phyloP scores from a whole-genome alignment of 2,329 filamentous ascomycete genomes.

The Xylariales sp. region DNA sequence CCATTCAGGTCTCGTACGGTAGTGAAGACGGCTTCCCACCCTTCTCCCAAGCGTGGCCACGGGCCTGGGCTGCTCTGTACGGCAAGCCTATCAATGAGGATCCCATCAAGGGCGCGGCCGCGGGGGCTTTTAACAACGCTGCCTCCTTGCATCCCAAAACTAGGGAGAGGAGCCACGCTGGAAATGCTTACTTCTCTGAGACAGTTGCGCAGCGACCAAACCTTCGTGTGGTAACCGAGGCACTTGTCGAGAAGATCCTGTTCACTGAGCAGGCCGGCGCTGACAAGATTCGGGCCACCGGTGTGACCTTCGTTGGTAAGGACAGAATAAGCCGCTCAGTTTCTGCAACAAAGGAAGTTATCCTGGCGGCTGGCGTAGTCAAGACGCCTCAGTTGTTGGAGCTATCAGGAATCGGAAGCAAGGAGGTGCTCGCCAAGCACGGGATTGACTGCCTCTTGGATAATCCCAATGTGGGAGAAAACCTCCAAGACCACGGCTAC shows the following conservation, averaged over 20 bases:
- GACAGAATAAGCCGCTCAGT: constrained; percentile 8
- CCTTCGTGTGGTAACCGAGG: constrained; percentile 27
- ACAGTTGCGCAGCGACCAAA: constrained; percentile 27
- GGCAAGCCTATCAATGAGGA: constrained; percentile 28
- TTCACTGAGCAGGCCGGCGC: constrained; percentile 15
- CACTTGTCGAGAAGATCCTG: constrained; percentile 26
- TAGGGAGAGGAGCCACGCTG: constrained; percentile 26
- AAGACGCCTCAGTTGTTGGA: constrained; percentile 30
- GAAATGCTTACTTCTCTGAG: constrained; percentile 27
- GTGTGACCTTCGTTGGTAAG: constrained; percentile 24
- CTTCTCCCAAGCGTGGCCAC: constrained; percentile 29
- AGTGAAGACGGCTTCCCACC: constrained; percentile 26
- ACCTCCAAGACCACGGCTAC: constrained; percentile 40
- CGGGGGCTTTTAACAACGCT: constrained; percentile 28
- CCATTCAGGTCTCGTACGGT: constrained; percentile 32
- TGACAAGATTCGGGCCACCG: constrained; percentile 22
- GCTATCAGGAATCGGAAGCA: constrained; percentile 31
- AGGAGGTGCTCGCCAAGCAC: constrained; percentile 32
- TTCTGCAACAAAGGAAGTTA: constrained; percentile 26
- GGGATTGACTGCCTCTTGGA: constrained; percentile 33
- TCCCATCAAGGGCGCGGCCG: constrained; percentile 21
- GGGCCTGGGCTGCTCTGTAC: constrained; percentile 28
- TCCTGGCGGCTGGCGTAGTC: constrained; percentile 35
- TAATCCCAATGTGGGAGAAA: constrained; percentile 38
- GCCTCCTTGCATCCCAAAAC: constrained; percentile 25